Evolutionary conservation across 352 stramenopile species (phyloP).

Genomic region (Pythium aphanidermatum): DNA sequence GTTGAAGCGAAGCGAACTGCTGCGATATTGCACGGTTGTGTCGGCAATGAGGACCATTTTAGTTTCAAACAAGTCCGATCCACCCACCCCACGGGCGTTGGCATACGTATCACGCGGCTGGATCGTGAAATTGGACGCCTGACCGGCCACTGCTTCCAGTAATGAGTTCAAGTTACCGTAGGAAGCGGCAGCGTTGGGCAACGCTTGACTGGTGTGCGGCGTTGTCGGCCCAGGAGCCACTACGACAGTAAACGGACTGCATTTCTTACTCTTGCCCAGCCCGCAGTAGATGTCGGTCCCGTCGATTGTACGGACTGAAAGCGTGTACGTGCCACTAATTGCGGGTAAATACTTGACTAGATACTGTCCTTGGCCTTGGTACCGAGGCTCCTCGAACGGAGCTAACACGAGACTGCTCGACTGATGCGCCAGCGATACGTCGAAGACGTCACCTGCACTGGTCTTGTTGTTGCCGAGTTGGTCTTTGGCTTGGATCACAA

Average conservation of each 20-base stretch:
- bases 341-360: slow-evolving; percentile 81
- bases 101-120: slow-evolving; percentile 93
- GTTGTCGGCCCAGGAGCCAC: slow-evolving; percentile 87
- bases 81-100: slow-evolving; percentile 59
- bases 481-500: slow-evolving; percentile 94
- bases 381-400: slow-evolving; percentile 67
- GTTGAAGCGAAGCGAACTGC: slow-evolving; percentile 46
- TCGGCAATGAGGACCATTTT: slow-evolving; percentile 70
- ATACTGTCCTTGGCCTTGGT: slow-evolving; percentile 91
- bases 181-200: slow-evolving; percentile 46
- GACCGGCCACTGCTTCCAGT: slow-evolving; percentile 88
- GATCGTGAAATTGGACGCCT: slow-evolving; percentile 92
- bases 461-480: slow-evolving; percentile 91
- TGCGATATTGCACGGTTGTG: slow-evolving; percentile 73
- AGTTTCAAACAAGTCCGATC: slow-evolving; percentile 75
- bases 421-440: slow-evolving; percentile 53
- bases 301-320: slow-evolving; percentile 89
- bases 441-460: slow-evolving; percentile 63
- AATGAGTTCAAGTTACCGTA: slow-evolving; percentile 82
- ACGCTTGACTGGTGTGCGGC: slow-evolving; percentile 84
- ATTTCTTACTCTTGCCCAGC: slow-evolving; percentile 85
- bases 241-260: slow-evolving; percentile 90
- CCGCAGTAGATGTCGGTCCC: slow-evolving; percentile 95
- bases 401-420: slow-evolving; percentile 35
- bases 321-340: slow-evolving; percentile 81